phyloP scores from a whole-genome alignment of 1,284 basidiomycete species.

The Athelia sp. region DNA sequence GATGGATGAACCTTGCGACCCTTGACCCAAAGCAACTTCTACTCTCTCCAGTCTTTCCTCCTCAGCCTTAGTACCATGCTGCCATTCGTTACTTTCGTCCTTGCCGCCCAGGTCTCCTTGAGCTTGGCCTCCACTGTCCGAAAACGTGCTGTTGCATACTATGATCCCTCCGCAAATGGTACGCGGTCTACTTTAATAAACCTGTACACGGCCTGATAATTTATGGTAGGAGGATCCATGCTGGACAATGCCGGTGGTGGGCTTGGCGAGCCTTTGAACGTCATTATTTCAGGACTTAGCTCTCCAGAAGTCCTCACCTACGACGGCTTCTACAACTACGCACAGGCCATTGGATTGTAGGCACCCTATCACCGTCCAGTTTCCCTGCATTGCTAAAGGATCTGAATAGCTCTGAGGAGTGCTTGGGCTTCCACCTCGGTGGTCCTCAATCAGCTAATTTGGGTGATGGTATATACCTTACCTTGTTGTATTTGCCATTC shows the following conservation, averaged over 20 bases:
- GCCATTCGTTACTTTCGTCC: background rate
- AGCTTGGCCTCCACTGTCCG: slow-evolving; percentile 2
- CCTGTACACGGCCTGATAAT: no score
- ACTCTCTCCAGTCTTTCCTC: no score
- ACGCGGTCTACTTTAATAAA: no score
- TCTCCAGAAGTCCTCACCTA: slow-evolving; percentile 52
- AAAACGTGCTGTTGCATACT: slow-evolving; percentile 29
- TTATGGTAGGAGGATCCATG: slow-evolving; percentile 37
- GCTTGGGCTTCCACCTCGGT: slow-evolving; percentile 57
- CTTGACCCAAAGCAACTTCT: no score
- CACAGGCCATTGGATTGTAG: slow-evolving; percentile 57
- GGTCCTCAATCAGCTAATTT: slow-evolving; percentile 54
- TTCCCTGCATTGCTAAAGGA: background rate
- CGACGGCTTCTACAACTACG: slow-evolving; percentile 53
- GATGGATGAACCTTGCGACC: no score
- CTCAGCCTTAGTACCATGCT: no score
- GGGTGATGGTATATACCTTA: slow-evolving; percentile 41
- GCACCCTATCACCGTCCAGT: slow-evolving; percentile 10
- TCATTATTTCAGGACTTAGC: slow-evolving; percentile 54
- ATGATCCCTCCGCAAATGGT: slow-evolving; percentile 38
- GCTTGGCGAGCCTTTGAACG: slow-evolving; percentile 58
- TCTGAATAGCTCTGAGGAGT: slow-evolving; percentile 52
- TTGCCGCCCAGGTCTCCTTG: background rate
- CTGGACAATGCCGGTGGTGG: slow-evolving; percentile 40
- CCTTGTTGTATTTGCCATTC: background rate